Conservation (phyloP, 305 asterid species). For the Vinca major region DNA sequence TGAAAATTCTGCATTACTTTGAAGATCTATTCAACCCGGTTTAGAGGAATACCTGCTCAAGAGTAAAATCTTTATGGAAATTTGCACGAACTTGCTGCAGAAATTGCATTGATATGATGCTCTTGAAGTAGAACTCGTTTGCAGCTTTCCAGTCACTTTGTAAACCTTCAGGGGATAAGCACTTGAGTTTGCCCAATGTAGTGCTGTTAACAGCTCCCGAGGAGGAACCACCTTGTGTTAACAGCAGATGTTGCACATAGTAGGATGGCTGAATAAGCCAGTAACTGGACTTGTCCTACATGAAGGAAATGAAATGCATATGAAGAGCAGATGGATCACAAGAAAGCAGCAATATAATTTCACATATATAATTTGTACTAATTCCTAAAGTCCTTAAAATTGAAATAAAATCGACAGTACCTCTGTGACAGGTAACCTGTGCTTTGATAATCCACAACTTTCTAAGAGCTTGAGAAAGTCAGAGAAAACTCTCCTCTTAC, state of each 20-base stretch:
- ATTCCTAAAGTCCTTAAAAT: neutral
- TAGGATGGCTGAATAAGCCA: slow-evolving; percentile 89
- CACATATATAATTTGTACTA: neutral
- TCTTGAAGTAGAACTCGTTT: slow-evolving; percentile 73
- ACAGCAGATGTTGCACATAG: slow-evolving; percentile 63
- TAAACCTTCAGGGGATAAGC: slow-evolving; percentile 23
- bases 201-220: slow-evolving; percentile 21
- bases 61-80: slow-evolving; percentile 77
- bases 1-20: neutral
- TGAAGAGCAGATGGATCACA: slow-evolving; percentile 3
- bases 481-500: slow-evolving; percentile 61
- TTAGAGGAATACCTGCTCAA: slow-evolving; percentile 52
- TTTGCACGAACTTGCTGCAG: slow-evolving; percentile 56
- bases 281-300: slow-evolving; percentile 37
- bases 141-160: slow-evolving; percentile 56
- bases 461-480: slow-evolving; percentile 67
- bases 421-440: slow-evolving; percentile 41
- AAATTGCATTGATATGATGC: slow-evolving; percentile 53
- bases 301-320: slow-evolving; percentile 12
- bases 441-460: slow-evolving; percentile 68
- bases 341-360: slow-evolving; percentile 8
- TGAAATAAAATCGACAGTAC: slow-evolving; percentile 26
- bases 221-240: slow-evolving; percentile 25
- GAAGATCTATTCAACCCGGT: neutral
- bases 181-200: slow-evolving; percentile 23